A percentile compares a stretch with the other conserved stretches of the same genome.
Conservation (phyloP, 306 rosid genomes). For the Cucurbita pepo region DNA sequence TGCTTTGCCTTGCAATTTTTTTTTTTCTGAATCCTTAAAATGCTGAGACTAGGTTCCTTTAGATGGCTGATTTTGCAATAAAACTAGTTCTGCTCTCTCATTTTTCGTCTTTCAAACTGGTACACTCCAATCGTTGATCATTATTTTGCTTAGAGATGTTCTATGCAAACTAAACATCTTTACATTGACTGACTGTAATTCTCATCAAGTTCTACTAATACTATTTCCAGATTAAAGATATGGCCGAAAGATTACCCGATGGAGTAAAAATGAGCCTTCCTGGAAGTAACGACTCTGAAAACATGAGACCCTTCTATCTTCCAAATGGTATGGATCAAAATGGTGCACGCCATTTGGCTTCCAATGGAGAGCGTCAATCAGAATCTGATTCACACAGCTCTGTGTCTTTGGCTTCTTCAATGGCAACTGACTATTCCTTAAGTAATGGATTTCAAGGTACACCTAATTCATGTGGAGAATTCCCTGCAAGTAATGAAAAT, state of each 20-base stretch:
- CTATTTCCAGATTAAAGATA: slow-evolving; percentile 65
- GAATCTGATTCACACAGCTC: slow-evolving; percentile 51
- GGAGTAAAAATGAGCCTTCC: slow-evolving; percentile 6
- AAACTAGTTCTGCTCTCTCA: not conserved
- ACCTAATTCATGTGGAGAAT: slow-evolving; percentile 20
- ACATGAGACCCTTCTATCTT: slow-evolving; percentile 27
- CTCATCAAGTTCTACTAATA: not conserved
- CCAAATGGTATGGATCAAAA: slow-evolving; percentile 58
- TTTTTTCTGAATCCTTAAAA: not conserved
- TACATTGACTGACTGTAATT: not conserved
- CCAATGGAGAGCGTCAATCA: slow-evolving; percentile 40
- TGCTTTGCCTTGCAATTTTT: not conserved
- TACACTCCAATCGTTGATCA: not conserved
- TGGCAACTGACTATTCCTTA: slow-evolving; percentile 35
- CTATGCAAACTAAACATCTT: slow-evolving; percentile 15
- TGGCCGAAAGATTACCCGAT: slow-evolving; percentile 83
- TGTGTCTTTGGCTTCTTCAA: slow-evolving; percentile 40
- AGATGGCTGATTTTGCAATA: not conserved
- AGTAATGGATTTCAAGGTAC: slow-evolving; percentile 23
- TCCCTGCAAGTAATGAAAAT: slow-evolving; percentile 28
- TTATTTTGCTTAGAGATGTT: not conserved
- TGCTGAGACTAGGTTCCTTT: not conserved
- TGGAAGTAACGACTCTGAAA: slow-evolving; percentile 47
- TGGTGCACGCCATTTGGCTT: slow-evolving; percentile 36
- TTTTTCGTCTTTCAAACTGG: not conserved